phyloP scores from a whole-genome alignment of 148 eudicot species.

The Dysphania ambrosioides region DNA sequence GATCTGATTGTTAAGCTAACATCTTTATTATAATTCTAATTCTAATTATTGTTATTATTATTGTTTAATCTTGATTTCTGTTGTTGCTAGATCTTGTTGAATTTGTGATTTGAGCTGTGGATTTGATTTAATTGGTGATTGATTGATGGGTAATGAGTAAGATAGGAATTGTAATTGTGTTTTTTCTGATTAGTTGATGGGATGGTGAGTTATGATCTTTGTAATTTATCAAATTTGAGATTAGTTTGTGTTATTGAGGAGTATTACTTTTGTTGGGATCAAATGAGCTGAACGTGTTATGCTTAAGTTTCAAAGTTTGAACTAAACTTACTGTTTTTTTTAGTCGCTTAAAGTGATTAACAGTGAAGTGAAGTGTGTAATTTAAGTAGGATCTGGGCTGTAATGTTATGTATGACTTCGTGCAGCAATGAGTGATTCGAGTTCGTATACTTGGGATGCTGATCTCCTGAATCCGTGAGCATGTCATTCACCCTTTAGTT shows the following conservation, averaged over 20 bases:
- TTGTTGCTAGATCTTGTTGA: conserved; percentile 4
- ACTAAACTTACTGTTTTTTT: no score
- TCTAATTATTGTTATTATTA: not conserved
- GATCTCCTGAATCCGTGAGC: no score
- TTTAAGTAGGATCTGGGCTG: not conserved
- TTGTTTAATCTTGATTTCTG: not conserved
- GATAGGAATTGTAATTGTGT: not conserved
- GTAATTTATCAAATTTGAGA: not conserved
- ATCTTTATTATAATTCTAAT: not conserved
- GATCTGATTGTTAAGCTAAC: conserved; percentile 20
- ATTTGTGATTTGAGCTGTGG: not conserved
- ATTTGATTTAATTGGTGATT: conserved; percentile 9
- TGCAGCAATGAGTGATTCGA: not conserved
- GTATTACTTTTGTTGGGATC: not conserved
- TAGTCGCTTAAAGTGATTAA: no score
- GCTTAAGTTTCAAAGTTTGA: not conserved
- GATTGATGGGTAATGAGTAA: not conserved
- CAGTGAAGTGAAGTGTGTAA: no score
- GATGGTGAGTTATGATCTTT: not conserved
- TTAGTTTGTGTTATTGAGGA: not conserved
- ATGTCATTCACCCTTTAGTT: not conserved
- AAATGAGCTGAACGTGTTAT: not conserved
- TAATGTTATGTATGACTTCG: not conserved
- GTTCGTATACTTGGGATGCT: not conserved
- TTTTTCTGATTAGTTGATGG: conserved; percentile 6